These are phyloP conservation scores for Letharia columbiana DNA, from an alignment of 495 filamentous ascomycete species.

Conservation along the genomic window DNA sequence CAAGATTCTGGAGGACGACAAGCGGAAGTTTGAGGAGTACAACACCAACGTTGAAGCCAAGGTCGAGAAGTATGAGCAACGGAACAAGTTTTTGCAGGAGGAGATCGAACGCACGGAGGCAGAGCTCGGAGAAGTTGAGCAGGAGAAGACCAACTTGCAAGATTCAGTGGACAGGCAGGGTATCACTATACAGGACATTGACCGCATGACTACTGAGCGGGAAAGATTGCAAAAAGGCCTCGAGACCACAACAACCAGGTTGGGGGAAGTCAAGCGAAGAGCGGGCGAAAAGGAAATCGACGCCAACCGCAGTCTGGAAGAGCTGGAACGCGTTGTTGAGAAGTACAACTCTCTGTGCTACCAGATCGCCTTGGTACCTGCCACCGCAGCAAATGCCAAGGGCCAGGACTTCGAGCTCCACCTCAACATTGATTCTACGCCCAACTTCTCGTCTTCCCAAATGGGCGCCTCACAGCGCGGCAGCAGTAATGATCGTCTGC, in stretches of 20 bases:
- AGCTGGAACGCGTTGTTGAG: constrained; percentile 76
- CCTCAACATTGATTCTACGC: constrained; percentile 56
- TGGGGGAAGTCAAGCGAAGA: constrained; percentile 75
- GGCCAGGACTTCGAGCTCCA: constrained; percentile 74
- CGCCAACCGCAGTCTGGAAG: constrained; percentile 73
- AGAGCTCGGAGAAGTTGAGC: constrained; percentile 71
- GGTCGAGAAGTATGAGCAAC: constrained; percentile 70
- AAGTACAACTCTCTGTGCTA: constrained; percentile 90
- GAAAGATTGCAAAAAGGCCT: constrained; percentile 82
- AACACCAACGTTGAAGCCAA: constrained; percentile 70
- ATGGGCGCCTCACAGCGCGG: constrained; percentile 44
- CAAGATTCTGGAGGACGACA: constrained; percentile 82
- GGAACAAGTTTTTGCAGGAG: constrained; percentile 66
- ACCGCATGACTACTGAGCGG: constrained; percentile 93
- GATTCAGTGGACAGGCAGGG: constrained; percentile 81
- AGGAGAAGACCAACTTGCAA: constrained; percentile 71
- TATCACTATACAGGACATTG: constrained; percentile 92
- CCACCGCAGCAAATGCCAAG: constrained; percentile 74
- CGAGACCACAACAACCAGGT: constrained; percentile 58
- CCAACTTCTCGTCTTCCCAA: constrained; percentile 70
- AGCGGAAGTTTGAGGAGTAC: constrained; percentile 85
- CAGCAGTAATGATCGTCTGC: constrained; percentile 49
- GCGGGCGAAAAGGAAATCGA: constrained; percentile 78
- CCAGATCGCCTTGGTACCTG: constrained; percentile 80
- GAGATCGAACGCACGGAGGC: constrained; percentile 68